These are phyloP conservation scores for Boeremia exigua DNA, from an alignment of 2,329 filamentous ascomycete species.

Conservation along the genomic window DNA sequence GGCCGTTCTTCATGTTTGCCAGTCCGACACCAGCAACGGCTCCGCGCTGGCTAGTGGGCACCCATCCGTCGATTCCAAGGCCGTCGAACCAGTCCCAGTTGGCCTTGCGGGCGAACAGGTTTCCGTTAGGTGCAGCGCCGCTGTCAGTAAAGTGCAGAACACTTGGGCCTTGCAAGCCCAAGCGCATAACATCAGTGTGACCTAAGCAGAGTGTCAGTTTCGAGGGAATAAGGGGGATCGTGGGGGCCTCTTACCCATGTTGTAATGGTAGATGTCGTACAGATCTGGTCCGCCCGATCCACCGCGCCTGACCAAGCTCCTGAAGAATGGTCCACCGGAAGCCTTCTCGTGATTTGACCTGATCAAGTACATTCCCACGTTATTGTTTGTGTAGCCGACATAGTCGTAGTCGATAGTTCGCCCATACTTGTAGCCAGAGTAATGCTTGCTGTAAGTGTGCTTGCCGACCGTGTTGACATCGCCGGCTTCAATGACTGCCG, in stretches of 20 bases:
- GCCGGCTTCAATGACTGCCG: conserved; percentile 26
- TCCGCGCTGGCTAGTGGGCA: conserved; percentile 25
- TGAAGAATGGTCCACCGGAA: conserved; percentile 49
- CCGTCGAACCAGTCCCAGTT: conserved; percentile 31
- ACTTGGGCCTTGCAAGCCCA: conserved; percentile 52
- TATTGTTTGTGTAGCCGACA: conserved; percentile 46
- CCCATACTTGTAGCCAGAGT: conserved; percentile 49
- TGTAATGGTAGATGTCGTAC: conserved; percentile 55
- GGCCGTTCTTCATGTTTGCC: conserved; percentile 49
- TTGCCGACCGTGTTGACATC: conserved; percentile 27
- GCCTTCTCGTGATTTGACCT: conserved; percentile 53
- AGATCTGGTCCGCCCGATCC: conserved; percentile 47
- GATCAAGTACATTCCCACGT: conserved; percentile 49
- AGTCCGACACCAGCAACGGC: conserved; percentile 35
- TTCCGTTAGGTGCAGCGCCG: conserved; percentile 45
- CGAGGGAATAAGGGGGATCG: not conserved
- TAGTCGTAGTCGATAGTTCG: conserved; percentile 50
- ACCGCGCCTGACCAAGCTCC: conserved; percentile 49
- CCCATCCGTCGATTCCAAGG: conserved; percentile 32
- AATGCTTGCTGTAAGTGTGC: conserved; percentile 51
- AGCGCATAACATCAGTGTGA: conserved; percentile 51
- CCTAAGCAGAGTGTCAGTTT: conserved; percentile 13
- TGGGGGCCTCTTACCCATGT: conserved; percentile 42
- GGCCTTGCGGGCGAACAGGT: conserved; percentile 32
- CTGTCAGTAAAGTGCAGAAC: conserved; percentile 51